phyloP scores from a whole-genome alignment of 352 stramenopile genomes.

The Globisporangium emineosum region DNA sequence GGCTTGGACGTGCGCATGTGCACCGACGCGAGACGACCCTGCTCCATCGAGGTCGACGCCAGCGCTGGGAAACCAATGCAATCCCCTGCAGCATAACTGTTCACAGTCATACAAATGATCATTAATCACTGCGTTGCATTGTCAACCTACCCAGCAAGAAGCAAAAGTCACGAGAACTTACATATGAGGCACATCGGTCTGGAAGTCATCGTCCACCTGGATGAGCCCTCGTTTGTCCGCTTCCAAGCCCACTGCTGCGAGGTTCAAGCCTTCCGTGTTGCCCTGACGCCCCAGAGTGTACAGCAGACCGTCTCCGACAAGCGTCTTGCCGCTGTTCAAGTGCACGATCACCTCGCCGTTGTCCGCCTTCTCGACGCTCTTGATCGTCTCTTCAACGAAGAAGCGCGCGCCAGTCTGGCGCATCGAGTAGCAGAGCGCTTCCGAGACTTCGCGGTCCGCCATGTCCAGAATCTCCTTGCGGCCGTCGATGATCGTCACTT shows the following conservation, averaged over 20 bases:
- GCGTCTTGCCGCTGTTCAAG: conserved; percentile 81
- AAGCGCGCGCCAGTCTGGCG: conserved; percentile 86
- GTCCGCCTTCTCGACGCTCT: conserved; percentile 59
- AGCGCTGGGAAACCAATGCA: conserved; percentile 89
- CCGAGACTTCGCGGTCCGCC: conserved; percentile 85
- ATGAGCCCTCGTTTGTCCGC: conserved; percentile 83
- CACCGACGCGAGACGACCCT: conserved; percentile 80
- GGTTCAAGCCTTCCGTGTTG: conserved; percentile 83
- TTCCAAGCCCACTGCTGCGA: conserved; percentile 73
- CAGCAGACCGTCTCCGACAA: conserved; percentile 81
- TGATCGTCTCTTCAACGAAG: conserved; percentile 76
- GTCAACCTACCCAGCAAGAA: background rate
- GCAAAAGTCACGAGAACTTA: conserved; percentile 29
- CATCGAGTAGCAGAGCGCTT: conserved; percentile 88
- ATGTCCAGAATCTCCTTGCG: conserved; percentile 87
- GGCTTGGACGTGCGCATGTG: conserved; percentile 82
- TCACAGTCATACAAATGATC: background rate
- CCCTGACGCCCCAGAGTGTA: conserved; percentile 88
- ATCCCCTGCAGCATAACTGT: conserved; percentile 86
- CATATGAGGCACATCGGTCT: conserved; percentile 84
- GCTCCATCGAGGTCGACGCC: conserved; percentile 90
- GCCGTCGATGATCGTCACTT: conserved; percentile 88
- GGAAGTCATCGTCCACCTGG: conserved; percentile 87
- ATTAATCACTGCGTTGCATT: background rate
- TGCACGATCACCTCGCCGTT: conserved; percentile 75